Evolutionary conservation across 192 early-diverging fungal genomes (phyloP), one percentile per base, ranked within the genome.

Genomic region (Entomortierella beljakovae): DNA sequence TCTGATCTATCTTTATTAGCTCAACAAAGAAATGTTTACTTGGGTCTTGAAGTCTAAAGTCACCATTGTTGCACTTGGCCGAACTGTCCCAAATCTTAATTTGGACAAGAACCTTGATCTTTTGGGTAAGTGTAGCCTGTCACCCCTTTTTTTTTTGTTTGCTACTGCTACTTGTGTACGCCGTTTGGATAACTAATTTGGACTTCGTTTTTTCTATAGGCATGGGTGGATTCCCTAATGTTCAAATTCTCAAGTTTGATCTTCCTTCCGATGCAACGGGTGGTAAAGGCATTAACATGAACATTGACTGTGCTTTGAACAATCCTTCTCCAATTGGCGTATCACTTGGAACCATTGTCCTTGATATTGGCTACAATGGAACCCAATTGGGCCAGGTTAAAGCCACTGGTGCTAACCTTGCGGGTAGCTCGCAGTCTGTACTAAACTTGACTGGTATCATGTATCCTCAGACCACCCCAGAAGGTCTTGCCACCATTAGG

Each of bases 321-420:
- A 88, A 86, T 65, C 87, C 87, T 53, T 86, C 85, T 18, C 84
- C 84, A 25, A 83, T 90, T 48, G 81, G 84, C 40, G 81, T 90
- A 20, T 63, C 84, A 48, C 80, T 90, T 16, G 89, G 89, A 51
- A 87, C 88, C 16, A 65, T 88, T 50, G 55, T 62, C n/a, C 83
- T 90, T 33, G 81, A 82, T n/a, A 80, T 89, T 69, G 42, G 38
- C 22, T 86, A 81, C 53, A 61, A 82, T 51, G 71, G 74, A 48
- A 71, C 82, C 10, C 66, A 61, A 25, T 59, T 90, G 34, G 89
- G 89, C 15, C 72, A 70, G 57, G 86, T 90, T 52, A 49, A 43
- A 38, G 83, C 86, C 22, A 66, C 64, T 28, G 70, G 70, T 60
- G 75, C 86, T 5, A 81, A 80, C 22, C 62, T 91, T 2, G 16